Evolutionary conservation across 495 filamentous ascomycete species (phyloP).

Genomic region (Aspergillus funiculosus): DNA sequence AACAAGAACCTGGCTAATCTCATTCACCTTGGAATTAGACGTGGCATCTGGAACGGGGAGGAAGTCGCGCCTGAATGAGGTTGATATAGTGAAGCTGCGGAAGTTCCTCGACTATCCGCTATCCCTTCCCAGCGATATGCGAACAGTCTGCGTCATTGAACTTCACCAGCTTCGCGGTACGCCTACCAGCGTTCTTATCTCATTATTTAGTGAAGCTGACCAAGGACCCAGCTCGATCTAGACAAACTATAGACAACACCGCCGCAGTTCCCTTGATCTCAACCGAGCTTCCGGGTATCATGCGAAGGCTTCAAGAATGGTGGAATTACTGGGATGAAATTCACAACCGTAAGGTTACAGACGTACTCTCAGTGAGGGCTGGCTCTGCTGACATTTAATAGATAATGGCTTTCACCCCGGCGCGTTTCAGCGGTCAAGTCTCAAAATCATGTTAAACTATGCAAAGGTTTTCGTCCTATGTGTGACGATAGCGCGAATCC

Average conservation of each 20-base stretch:
- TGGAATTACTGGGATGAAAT: slow-evolving; percentile 42
- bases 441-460: slow-evolving; percentile 38
- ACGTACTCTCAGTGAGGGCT: background rate
- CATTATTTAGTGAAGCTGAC: no score
- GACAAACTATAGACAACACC: slow-evolving; percentile 32
- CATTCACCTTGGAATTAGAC: slow-evolving; percentile 38
- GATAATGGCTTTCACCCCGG: slow-evolving; percentile 39
- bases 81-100: slow-evolving; percentile 35
- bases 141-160: slow-evolving; percentile 39
- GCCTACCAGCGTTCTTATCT: background rate
- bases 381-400: slow-evolving; percentile 5
- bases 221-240: slow-evolving; percentile 22
- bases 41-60: slow-evolving; percentile 41
- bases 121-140: slow-evolving; percentile 39
- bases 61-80: slow-evolving; percentile 39
- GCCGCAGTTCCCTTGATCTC: slow-evolving; percentile 28
- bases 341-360: slow-evolving; percentile 31
- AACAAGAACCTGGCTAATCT: slow-evolving; percentile 40
- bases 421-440: slow-evolving; percentile 38
- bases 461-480: slow-evolving; percentile 38
- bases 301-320: slow-evolving; percentile 35
- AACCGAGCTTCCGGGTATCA: slow-evolving; percentile 32
- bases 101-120: slow-evolving; percentile 40
- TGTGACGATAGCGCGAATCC: slow-evolving; percentile 35
- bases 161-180: slow-evolving; percentile 38